Base-by-base conservation (phyloP, 75 land plant species). In the Gnetum montanum region DNA sequence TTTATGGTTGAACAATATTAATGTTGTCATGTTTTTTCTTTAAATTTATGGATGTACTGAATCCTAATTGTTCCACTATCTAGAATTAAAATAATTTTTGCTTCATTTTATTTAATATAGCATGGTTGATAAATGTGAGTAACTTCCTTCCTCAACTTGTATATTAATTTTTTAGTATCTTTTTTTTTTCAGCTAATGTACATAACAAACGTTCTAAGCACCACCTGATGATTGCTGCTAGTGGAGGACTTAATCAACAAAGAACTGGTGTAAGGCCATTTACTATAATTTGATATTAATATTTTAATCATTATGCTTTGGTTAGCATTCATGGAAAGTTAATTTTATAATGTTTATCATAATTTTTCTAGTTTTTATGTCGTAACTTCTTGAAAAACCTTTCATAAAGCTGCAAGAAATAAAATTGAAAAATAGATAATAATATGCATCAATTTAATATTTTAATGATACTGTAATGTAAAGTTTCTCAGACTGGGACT, bases 181-280 rank as follows among this genome's bases (percentile, higher is more conserved):
- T 57, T 57, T 24, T 45, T 12, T 16, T 6, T 64, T 18, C 72
- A 83, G 86, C 43, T 43, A 79, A 69, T 62, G 64, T 55, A 16
- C 46, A 28, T 16, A 46, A 64, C 0, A 83, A 68, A 1, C 60
- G 33, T 22, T 54, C 84, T 12, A 78, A 85, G 61, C 68, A 88
- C 8, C 86, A 77, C 68, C 48, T 94, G 53, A 31, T 69, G 58
- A 86, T 94, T 61, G 88, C 75, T 3, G 77, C 98, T 24, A 94
- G 96, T 71, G 98, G 98, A 63, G 98, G 98, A 10, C 65, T 94
- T 40, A 89, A 94, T 69, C 98, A 94, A 54, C 98, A 94, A 37
- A 72, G 98, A 58, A 94, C 95, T 11, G 98, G 98, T 75, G 98
- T 94, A 82, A 58, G 46, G 31, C 19, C 28, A 43, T 40, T 13